Conservation (phyloP, 768 basidiomycete species). For the Auricularia sp. region DNA sequence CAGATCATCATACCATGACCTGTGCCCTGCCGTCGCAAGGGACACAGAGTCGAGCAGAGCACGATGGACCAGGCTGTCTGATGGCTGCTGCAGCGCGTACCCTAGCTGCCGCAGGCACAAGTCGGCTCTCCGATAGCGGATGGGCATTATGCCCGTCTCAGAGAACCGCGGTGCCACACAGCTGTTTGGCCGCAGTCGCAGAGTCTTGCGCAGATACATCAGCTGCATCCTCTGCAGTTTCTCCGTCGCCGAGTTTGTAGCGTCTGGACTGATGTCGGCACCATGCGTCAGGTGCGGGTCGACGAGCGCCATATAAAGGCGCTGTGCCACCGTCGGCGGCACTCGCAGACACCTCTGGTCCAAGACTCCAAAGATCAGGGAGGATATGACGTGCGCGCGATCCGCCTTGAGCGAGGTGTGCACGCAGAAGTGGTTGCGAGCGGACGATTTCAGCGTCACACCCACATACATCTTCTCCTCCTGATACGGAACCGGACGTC, state of each 20-base stretch:
- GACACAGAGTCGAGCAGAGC: neutral
- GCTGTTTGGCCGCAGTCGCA: slow-evolving; percentile 13
- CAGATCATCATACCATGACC: neutral
- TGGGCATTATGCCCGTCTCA: slow-evolving; percentile 19
- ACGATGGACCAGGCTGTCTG: neutral
- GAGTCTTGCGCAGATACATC: slow-evolving; percentile 14
- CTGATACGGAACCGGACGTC: neutral
- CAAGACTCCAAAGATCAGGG: neutral
- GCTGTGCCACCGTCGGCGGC: slow-evolving; percentile 8
- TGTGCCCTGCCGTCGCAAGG: neutral
- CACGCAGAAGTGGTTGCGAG: slow-evolving; percentile 2
- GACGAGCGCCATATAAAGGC: slow-evolving; percentile 15
- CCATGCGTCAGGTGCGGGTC: slow-evolving; percentile 19
- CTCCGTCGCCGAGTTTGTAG: slow-evolving; percentile 5
- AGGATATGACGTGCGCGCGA: neutral
- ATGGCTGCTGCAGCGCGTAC: slow-evolving; percentile 6
- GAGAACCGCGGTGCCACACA: slow-evolving; percentile 14
- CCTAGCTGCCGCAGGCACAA: slow-evolving; percentile 14
- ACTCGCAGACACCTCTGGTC: neutral
- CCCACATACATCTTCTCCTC: slow-evolving; percentile 7
- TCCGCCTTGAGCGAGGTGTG: slow-evolving; percentile 4
- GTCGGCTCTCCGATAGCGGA: slow-evolving; percentile 12
- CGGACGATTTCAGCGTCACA: neutral
- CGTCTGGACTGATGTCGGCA: slow-evolving; percentile 15
- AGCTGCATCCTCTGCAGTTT: slow-evolving; percentile 11